Base-by-base conservation (phyloP, 2,329 filamentous ascomycete genomes). In the Myrmaecium sp. region DNA sequence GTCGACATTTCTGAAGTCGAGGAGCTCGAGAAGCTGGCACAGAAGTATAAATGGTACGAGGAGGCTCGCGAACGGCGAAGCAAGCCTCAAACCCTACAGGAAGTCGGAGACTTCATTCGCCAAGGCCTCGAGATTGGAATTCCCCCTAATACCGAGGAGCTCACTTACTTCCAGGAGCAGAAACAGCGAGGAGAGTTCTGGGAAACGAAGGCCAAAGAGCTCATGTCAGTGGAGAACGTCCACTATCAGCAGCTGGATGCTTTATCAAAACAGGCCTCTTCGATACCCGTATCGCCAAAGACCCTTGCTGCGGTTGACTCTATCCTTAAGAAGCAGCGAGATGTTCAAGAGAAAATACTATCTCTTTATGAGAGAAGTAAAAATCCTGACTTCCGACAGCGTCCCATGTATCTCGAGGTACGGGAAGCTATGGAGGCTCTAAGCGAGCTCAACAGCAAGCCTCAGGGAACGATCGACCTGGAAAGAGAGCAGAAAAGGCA, bases 161-260 rank as follows among this genome's bases (percentile, higher is more conserved):
- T 94, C 29, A 58, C 66, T 8, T 74, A 72, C 49, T 80, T 82
- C 43, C 69, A 72, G 32, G 77, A 86, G 15, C 76, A 92, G 47
- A 67, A 75, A 37, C 61, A 66, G 5, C 69, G 76, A 14, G 89
- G 86, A 20, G 69, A 83, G 43, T 63, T 79, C 23, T 98, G 89
- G 89, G 89, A 95, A 55, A 64, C 70, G 25, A 95, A 94, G 51
- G 86, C 83, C 2, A 78, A 79, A 41, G 86, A 98, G 47, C 62
- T 98, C 28, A 91, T 95, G 55, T 68, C 73, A n/a, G 83, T 83
- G 6, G 86, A 95, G 43, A 65, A 76, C 21, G 76, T 95, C 7
- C 83, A 95, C 52, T 95, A 92, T 43, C 80, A 84, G 28, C 89
- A 98, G 47, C 67, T 98, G 1, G 89, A 95, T 49, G 82, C 86